A percentile compares a stretch with the other conserved stretches of the same genome.
These are phyloP conservation scores for Monosporascus sp. DNA, from an alignment of 2,329 filamentous ascomycete genomes.

Conservation along the genomic window DNA sequence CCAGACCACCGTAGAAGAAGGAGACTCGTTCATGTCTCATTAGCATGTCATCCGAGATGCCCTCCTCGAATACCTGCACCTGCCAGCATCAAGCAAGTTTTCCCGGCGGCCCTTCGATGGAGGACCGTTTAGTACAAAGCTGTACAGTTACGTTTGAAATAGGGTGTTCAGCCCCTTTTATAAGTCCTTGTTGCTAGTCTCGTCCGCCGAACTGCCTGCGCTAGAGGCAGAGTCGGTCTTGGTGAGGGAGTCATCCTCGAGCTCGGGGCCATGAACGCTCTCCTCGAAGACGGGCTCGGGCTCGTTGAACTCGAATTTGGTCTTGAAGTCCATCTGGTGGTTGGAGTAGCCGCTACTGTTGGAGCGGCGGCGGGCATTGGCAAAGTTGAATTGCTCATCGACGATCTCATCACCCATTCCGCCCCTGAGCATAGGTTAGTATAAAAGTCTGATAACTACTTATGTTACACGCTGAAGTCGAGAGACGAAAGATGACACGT, in stretches of 20 bases:
- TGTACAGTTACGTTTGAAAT: background rate
- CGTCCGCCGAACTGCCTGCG: constrained; percentile 53
- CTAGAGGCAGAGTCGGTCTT: constrained; percentile 58
- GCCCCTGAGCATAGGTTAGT: constrained; percentile 58
- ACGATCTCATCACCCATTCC: constrained; percentile 76
- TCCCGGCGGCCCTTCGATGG: background rate
- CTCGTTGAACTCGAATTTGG: constrained; percentile 92
- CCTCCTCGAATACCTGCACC: background rate
- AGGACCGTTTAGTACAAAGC: background rate
- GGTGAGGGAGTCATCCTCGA: constrained; percentile 51
- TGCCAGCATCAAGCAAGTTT: background rate
- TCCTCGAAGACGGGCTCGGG: constrained; percentile 91
- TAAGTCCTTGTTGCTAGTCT: constrained; percentile 29
- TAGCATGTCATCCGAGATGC: background rate
- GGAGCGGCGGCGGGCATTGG: constrained; percentile 83
- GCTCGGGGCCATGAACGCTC: constrained; percentile 64
- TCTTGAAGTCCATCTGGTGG: constrained; percentile 76
- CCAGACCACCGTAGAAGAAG: constrained; percentile 1
- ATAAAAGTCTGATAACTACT: constrained; percentile 6
- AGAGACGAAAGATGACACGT: too few species aligned
- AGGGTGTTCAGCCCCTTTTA: background rate
- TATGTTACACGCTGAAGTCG: too few species aligned
- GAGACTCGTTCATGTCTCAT: constrained; percentile 9
- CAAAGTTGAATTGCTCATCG: constrained; percentile 77
- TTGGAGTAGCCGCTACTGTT: constrained; percentile 77